These are phyloP conservation scores for Globisporangium middletonii DNA, from an alignment of 352 stramenopile genomes.

Conservation along the genomic window DNA sequence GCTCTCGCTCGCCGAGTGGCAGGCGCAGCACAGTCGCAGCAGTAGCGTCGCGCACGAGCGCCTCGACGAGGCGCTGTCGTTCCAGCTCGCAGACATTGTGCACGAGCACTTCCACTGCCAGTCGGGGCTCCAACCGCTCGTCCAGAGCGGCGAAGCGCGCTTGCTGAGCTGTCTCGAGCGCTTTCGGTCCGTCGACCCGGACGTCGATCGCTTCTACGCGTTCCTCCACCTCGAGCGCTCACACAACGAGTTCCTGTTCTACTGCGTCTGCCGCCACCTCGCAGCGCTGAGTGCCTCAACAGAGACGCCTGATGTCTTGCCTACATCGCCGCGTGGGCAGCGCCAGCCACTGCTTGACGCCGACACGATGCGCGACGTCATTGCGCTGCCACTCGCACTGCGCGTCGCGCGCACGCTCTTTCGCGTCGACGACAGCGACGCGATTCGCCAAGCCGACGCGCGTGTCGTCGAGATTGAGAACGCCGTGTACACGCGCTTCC, in stretches of 20 bases:
- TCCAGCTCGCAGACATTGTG: conserved; percentile 32
- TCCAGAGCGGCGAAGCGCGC: conserved; percentile 34
- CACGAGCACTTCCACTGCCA: conserved; percentile 65
- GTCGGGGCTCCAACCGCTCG: conserved; percentile 44
- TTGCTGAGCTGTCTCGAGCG: conserved; percentile 23
- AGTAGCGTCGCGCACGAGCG: background rate
- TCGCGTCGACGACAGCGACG: conserved; percentile 34
- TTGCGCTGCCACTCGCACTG: conserved; percentile 36
- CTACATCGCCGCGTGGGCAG: conserved; percentile 7
- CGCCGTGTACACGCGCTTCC: conserved; percentile 46
- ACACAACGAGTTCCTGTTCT: conserved; percentile 58
- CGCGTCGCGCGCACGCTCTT: conserved; percentile 43
- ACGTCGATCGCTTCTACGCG: conserved; percentile 53
- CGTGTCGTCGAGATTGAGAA: conserved; percentile 46
- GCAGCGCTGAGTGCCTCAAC: conserved; percentile 4
- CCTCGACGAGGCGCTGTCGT: conserved; percentile 8
- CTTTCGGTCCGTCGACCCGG: conserved; percentile 38
- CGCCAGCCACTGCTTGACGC: conserved; percentile 46
- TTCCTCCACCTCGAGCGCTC: conserved; percentile 44
- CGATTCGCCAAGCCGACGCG: conserved; percentile 28
- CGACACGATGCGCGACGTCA: conserved; percentile 47
- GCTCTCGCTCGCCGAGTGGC: conserved; percentile 43
- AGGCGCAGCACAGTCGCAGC: conserved; percentile 15
- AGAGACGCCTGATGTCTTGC: background rate
- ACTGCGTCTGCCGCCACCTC: conserved; percentile 43